Base-by-base conservation (phyloP, 257 asterid genomes). In the Capsicum pubescens region DNA sequence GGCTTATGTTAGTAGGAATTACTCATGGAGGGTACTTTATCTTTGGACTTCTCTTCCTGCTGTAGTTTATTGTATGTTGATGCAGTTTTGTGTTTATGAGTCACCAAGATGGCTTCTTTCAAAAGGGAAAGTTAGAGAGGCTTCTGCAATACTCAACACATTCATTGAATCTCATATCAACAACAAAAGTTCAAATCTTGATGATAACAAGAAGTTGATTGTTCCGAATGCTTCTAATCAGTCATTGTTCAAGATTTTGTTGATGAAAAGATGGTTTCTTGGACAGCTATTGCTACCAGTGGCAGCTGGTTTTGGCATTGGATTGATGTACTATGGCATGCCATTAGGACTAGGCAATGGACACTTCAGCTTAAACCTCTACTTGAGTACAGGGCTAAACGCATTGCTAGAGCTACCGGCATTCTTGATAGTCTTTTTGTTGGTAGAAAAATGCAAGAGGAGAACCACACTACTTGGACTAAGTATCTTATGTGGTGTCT, bases 31-130 rank as follows among this genome's bases (percentile, higher is more conserved):
- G 82, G 72, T 54, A 0, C 84, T 91, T 3, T 92, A 92, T 81
- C 80, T 92, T 35, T 68, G 32, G 36, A 91, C 90, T 8, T 88
- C 88, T 17, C 14, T 84, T 16, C 92, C 94, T 0, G 85, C 74
- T 3, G 19, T 86, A 14, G 6, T 86, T 12, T 91, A 92, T 78
- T 84, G 91, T 16, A 6, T 91, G 0, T 26, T 89, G n/a, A 58
- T 92, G 12, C 85, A 87, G 14, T 85, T 88, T 50, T 81, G 80
- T 26, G 90, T 83, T 35, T 57, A 63, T 6, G 95, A 92, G 32
- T 90, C 95, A 3, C 94, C 93, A 54, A 84, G 83, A 80, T 91
- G 95, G 93, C 90, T 88, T 14, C 85, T 89, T 4, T 54, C 87
- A 2, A 81, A 88, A 84, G 87, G 89, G 85, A 5, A 83, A 81